Evolutionary conservation across 805 yeast species (phyloP), one percentile per base, ranked within the genome.

Genomic region (Jamesozyma gamospora): DNA sequence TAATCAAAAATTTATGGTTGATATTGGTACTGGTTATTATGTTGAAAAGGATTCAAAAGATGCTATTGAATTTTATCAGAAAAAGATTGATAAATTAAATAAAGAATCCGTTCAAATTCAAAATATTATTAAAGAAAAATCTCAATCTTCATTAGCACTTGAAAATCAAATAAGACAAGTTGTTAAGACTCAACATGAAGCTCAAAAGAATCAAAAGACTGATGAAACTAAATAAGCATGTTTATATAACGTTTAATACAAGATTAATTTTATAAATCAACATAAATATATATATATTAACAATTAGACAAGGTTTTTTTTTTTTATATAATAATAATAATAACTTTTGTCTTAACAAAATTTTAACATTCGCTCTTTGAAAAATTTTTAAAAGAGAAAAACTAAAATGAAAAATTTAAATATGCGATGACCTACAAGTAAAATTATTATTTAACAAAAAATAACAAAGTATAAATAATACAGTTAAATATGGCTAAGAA

Each of bases 11-110:
- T 92, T 81, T 52, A 67, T 92, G 57, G 95, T 92, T 9, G 98
- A 92, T 56, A 79, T 92, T 19, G 98, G 98, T 28, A 92, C 98
- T 0, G 97, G 97, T 2, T 92, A 92, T 58, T 92, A 74, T 56
- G 88, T 87, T 14, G 95, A 86, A 56, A 92, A 92, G 62, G 61
- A 61, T 36, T 74, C 75, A 0, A 64, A 65, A 7, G 86, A 82
- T 35, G 81, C 96, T 1, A 66, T 74, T 45, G 61, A 58, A 40
- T 90, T 86, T 53, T 90, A 85, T 59, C 73, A 79, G 43, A 70
- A 67, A 41, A 86, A 92, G 60, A 75, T 87, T 41, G 65, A 65
- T 19, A 88, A 90, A 46, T 64, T 90, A 52, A 75, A 69, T 42
- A 72, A 71, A 45, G 95, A 92, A 58, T 70, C 84, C 5, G 71